Evolutionary conservation across 345 rosid genomes (phyloP), one percentile per base, ranked within the genome.

Genomic region (Aquilaria sinensis): DNA sequence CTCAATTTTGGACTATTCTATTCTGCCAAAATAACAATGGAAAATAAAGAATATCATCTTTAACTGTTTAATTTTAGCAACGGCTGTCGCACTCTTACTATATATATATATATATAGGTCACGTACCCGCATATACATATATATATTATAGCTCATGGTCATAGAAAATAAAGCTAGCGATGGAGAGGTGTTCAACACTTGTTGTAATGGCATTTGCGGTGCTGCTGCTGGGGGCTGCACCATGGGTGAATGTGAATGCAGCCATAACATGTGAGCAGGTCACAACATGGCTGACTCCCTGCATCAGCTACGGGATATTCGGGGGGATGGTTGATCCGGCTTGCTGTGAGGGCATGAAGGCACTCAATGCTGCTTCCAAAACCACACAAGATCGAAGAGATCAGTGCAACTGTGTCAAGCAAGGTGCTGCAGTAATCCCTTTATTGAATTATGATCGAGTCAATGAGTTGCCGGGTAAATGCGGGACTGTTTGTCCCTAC

Each of bases 361-460:
- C 64, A 9, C 12, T 58, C 30, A 37, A 63, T 2, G 73, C 61
- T 1, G 65, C 73, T 2, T 56, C 60, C 41, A 73, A 70, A 13
- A 77, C 75, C 61, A 57, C 34, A 2, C 60, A 66, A 53, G 81
- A 77, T 15, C 65, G 56, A 12, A 57, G 67, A 62, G 31, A 12
- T 23, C 56, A 63, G 16, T 77, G 81, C 46, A 47, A 60, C 10
- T 73, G 81, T 15, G 67, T 77, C 12, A 67, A 77, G 56, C 65
- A 67, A 41, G 67, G 70, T 10, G 81, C 81, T 52, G 75, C 70
- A 2, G 51, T 15, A 30, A 76, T 72, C 70, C 74, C 76, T 31
- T 70, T 70, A 14, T 62, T 71, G 31, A 2, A 65, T 43, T 65
- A 60, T 31, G 61, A 54, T 9, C 69, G 70, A 0, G 66, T 60